Evolutionary conservation across 2,329 filamentous ascomycete species (phyloP).

Genomic region (Calonectria honghensis): DNA sequence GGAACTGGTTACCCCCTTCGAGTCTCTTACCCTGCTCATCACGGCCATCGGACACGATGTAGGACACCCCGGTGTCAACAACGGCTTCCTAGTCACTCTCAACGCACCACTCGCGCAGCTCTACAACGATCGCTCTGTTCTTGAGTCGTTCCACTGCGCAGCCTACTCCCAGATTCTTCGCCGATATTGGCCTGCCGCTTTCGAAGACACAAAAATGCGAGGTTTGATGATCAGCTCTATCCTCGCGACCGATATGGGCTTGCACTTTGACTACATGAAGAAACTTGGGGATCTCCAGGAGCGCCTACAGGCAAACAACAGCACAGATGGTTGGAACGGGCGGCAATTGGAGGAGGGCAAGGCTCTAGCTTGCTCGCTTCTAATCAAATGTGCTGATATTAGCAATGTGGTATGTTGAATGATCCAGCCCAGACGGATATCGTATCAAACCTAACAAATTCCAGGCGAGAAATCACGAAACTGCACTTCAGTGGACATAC

Average conservation of each 20-base stretch:
- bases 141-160: slow-evolving; percentile 98
- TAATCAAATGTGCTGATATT: slow-evolving; percentile 99
- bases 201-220: slow-evolving; percentile 86
- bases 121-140: slow-evolving; percentile 96
- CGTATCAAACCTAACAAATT: slow-evolving; percentile 47
- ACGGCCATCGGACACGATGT: slow-evolving; percentile 99
- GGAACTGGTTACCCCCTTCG: slow-evolving; percentile 86
- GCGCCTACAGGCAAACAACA: slow-evolving; percentile 81
- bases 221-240: slow-evolving; percentile 98
- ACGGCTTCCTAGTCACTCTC: slow-evolving; percentile 93
- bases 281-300: slow-evolving; percentile 87
- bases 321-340: slow-evolving; percentile 83
- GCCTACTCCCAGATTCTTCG: slow-evolving; percentile 97
- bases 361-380: slow-evolving; percentile 87
- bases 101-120: slow-evolving; percentile 95
- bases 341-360: slow-evolving; percentile 85
- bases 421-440: neutral
- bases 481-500: slow-evolving; percentile 91
- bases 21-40: slow-evolving; percentile 91
- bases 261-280: slow-evolving; percentile 98
- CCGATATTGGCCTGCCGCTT: slow-evolving; percentile 90
- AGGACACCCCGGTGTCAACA: slow-evolving; percentile 97
- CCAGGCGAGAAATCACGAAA: slow-evolving; percentile 88
- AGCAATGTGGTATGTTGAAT: slow-evolving; percentile 89
- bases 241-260: slow-evolving; percentile 95